phyloP scores from a whole-genome alignment of 2,329 filamentous ascomycete genomes.

The Nemania sp. region DNA sequence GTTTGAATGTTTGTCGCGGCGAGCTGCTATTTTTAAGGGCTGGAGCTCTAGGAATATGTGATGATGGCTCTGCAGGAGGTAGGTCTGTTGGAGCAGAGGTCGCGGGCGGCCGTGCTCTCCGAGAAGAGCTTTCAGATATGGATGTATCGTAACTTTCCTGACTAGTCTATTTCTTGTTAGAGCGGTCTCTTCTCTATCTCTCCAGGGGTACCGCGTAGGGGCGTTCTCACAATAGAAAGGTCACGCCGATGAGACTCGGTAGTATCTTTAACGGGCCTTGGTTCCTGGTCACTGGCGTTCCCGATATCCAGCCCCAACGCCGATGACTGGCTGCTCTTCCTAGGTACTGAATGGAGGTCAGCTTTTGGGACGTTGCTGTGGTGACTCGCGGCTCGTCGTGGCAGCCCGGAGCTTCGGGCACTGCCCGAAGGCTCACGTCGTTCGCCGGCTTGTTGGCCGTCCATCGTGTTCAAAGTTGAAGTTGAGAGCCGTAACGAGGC shows the following conservation, averaged over 20 bases:
- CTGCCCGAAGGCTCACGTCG: slow-evolving; percentile 13
- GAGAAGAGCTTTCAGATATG: slow-evolving; percentile 16
- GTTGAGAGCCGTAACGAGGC: neutral
- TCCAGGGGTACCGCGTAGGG: neutral
- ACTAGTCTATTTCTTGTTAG: slow-evolving; percentile 26
- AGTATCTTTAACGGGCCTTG: slow-evolving; percentile 11
- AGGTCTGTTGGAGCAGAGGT: slow-evolving; percentile 13
- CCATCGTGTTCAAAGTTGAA: slow-evolving; percentile 23
- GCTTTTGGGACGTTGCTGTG: slow-evolving; percentile 19
- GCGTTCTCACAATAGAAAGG: slow-evolving; percentile 26
- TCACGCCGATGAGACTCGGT: slow-evolving; percentile 20
- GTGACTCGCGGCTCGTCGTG: slow-evolving; percentile 20
- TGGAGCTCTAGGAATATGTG: slow-evolving; percentile 20
- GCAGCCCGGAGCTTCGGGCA: slow-evolving; percentile 26
- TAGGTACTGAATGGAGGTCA: slow-evolving; percentile 25
- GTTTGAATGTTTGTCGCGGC: slow-evolving; percentile 17
- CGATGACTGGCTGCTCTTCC: slow-evolving; percentile 24
- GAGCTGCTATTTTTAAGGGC: slow-evolving; percentile 9
- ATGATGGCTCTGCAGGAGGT: slow-evolving; percentile 17
- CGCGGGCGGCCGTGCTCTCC: slow-evolving; percentile 15
- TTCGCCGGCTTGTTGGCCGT: slow-evolving; percentile 12
- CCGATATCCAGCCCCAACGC: slow-evolving; percentile 14
- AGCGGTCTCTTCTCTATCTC: neutral
- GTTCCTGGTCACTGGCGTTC: slow-evolving; percentile 7
- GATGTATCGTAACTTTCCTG: slow-evolving; percentile 29